Conservation (phyloP, 2,329 filamentous ascomycete species). For the Cadophora sp. region DNA sequence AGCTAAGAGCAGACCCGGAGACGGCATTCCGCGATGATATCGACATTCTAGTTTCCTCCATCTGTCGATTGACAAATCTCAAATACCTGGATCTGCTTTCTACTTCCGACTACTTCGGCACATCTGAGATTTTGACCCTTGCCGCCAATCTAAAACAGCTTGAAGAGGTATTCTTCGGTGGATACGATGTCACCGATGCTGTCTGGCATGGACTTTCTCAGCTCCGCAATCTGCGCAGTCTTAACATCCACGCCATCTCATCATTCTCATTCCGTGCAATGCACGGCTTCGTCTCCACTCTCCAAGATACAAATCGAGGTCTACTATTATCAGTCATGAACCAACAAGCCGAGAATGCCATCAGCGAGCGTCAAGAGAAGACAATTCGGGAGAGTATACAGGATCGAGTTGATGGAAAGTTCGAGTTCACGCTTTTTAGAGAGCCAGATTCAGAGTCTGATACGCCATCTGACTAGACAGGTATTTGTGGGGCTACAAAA, state of each 20-base stretch:
- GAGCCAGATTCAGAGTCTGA: constrained; percentile 41
- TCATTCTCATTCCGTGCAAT: constrained; percentile 60
- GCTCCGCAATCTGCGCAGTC: constrained; percentile 55
- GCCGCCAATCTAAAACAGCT: constrained; percentile 50
- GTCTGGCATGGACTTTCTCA: constrained; percentile 52
- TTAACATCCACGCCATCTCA: constrained; percentile 62
- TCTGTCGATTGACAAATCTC: constrained; percentile 59
- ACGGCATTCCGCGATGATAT: constrained; percentile 53
- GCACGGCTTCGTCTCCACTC: constrained; percentile 47
- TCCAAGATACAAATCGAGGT: constrained; percentile 46
- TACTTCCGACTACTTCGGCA: constrained; percentile 57
- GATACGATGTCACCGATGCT: constrained; percentile 58
- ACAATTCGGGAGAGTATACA: constrained; percentile 40
- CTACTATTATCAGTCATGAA: constrained; percentile 44
- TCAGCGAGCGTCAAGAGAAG: constrained; percentile 39
- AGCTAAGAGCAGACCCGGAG: constrained; percentile 55
- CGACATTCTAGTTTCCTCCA: constrained; percentile 55
- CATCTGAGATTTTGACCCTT: constrained; percentile 56
- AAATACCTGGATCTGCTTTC: constrained; percentile 59
- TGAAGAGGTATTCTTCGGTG: constrained; percentile 62
- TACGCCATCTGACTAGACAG: constrained; percentile 39
- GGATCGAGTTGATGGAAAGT: constrained; percentile 44
- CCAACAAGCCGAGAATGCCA: constrained; percentile 39
- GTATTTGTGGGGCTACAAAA: not conserved
- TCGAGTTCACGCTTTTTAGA: constrained; percentile 44